Conservation (phyloP, 2,329 filamentous ascomycete species). For the Exophiala bonariae region DNA sequence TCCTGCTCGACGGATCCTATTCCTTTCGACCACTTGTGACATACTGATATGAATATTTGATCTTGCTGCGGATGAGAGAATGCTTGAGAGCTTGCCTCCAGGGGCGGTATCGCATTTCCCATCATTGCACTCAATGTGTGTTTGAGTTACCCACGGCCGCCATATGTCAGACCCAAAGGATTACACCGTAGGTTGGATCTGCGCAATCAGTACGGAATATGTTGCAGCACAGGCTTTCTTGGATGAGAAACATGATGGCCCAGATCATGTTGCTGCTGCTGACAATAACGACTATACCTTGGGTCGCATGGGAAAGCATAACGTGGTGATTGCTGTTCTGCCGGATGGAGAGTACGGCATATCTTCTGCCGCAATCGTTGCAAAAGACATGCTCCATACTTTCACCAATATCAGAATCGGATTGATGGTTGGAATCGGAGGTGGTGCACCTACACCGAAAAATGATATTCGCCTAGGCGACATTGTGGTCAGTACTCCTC, state of each 20-base stretch:
- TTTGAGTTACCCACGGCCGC: conserved; percentile 12
- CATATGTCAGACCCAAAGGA: conserved; percentile 19
- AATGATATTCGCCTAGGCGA: conserved; percentile 35
- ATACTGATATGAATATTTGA: too few relatives aligned
- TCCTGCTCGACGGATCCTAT: too few relatives aligned
- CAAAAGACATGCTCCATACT: conserved; percentile 32
- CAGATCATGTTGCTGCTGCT: conserved; percentile 14
- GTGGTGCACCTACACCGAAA: conserved; percentile 30
- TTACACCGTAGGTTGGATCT: conserved; percentile 50
- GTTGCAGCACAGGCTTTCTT: conserved; percentile 42
- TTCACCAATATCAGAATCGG: conserved; percentile 36
- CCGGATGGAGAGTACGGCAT: conserved; percentile 34
- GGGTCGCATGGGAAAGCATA: conserved; percentile 32
- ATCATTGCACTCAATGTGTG: too few relatives aligned
- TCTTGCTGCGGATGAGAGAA: too few relatives aligned
- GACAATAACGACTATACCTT: conserved; percentile 34
- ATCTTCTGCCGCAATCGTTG: conserved; percentile 34
- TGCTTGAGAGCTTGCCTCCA: too few relatives aligned
- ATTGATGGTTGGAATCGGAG: conserved; percentile 49
- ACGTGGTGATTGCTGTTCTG: conserved; percentile 34
- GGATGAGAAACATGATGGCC: conserved; percentile 38
- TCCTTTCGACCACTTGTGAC: too few relatives aligned
- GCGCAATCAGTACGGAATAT: conserved; percentile 39
- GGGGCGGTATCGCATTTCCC: too few relatives aligned
- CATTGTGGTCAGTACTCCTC: conserved; percentile 29